Conservation (phyloP, 1,284 basidiomycete genomes). For the Puccinia hordei region DNA sequence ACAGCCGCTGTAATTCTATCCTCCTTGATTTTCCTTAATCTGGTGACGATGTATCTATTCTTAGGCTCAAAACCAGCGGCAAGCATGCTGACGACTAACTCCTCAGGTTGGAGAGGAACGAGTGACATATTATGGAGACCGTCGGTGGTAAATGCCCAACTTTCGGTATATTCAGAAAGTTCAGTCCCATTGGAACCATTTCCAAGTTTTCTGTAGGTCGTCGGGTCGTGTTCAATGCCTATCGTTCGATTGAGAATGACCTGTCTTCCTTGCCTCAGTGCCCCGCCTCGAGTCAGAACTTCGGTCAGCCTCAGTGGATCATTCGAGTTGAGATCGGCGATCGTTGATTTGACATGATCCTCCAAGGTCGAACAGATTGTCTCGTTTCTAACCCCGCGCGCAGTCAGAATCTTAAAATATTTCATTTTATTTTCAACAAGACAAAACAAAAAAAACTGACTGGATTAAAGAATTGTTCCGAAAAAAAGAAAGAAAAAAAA, state of each 20-base stretch:
- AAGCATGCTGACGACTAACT: conserved; percentile 11
- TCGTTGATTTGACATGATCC: not conserved
- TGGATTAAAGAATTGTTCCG: not conserved
- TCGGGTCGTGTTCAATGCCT: conserved; percentile 1
- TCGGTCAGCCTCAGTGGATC: conserved; percentile 22
- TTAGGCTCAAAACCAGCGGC: conserved; percentile 28
- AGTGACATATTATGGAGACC: conserved; percentile 8
- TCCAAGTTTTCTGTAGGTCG: conserved; percentile 3
- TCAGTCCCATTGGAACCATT: not conserved
- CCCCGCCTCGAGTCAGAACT: not conserved
- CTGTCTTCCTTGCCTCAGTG: not conserved
- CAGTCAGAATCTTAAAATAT: conserved; percentile 16
- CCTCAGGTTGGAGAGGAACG: not conserved
- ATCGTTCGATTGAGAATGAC: not conserved
- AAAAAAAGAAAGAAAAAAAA: not conserved
- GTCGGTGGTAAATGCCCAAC: conserved; percentile 12
- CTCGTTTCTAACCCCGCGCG: not conserved
- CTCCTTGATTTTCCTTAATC: conserved; percentile 23
- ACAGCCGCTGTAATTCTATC: conserved; percentile 13
- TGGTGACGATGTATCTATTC: conserved; percentile 15
- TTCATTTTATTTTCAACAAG: no score
- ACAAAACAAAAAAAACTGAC: not conserved
- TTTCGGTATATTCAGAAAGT: not conserved
- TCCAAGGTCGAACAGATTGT: conserved; percentile 7
- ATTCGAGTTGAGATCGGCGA: not conserved